Conservation (phyloP, 2,329 filamentous ascomycete species). For the Ceratocystis smalleyi region DNA sequence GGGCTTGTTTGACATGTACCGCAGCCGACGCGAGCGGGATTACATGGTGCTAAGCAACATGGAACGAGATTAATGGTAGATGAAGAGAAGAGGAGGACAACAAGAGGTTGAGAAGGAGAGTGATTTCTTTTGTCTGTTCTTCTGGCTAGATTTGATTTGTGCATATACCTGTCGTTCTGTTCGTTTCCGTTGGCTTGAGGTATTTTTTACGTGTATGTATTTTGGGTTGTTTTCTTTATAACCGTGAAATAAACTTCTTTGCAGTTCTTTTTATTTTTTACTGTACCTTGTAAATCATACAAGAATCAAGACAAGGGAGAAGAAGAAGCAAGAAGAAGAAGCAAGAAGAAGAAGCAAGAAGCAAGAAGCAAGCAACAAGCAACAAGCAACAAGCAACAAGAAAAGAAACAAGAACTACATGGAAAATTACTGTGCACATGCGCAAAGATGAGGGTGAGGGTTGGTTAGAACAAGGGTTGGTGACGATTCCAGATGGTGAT, state of each 20-base stretch:
- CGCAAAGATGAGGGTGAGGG: background rate
- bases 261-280: background rate
- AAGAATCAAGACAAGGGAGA: no score
- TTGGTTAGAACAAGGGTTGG: background rate
- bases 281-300: background rate
- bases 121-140: background rate
- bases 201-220: background rate
- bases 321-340: background rate
- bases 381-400: background rate
- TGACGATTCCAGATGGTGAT: background rate
- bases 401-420: background rate
- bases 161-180: background rate
- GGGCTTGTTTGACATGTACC: background rate
- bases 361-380: background rate
- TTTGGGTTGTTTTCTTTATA: background rate
- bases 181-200: background rate
- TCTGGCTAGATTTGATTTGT: background rate
- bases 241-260: background rate
- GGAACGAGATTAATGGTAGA: slow-evolving; percentile 23
- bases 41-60: slow-evolving; percentile 45
- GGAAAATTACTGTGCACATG: background rate
- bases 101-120: background rate
- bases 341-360: background rate
- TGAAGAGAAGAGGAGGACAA: background rate
- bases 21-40: slow-evolving; percentile 24